Percentiles rank a stretch among this genome's conserved stretches.
phyloP scores from a whole-genome alignment of 1,139 yeast species.

The Schwanniomyces etchellsii region DNA sequence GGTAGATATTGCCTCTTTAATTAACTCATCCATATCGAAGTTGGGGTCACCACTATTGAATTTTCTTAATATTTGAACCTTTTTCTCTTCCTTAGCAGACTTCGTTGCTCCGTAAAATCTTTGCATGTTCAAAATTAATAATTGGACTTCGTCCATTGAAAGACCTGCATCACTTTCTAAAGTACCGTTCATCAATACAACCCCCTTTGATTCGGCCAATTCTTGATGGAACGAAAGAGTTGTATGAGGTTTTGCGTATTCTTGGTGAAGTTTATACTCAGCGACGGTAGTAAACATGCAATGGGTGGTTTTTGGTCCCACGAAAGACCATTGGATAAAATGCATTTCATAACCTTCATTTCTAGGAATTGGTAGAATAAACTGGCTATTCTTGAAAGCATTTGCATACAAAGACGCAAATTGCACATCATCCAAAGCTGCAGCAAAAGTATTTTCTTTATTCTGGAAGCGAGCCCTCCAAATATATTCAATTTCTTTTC shows the following conservation, averaged over 20 bases:
- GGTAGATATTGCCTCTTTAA: not conserved
- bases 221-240: slow-evolving; percentile 86
- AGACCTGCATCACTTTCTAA: slow-evolving; percentile 69
- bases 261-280: slow-evolving; percentile 86
- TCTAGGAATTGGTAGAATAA: slow-evolving; percentile 66
- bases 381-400: slow-evolving; percentile 72
- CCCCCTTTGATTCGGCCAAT: slow-evolving; percentile 50
- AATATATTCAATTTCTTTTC: slow-evolving; percentile 66
- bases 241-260: slow-evolving; percentile 93
- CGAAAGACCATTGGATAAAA: slow-evolving; percentile 90
- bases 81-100: slow-evolving; percentile 29
- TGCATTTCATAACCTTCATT: slow-evolving; percentile 72
- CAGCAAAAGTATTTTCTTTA: slow-evolving; percentile 58
- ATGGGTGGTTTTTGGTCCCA: slow-evolving; percentile 79
- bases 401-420: slow-evolving; percentile 57
- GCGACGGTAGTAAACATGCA: slow-evolving; percentile 89
- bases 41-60: slow-evolving; percentile 65
- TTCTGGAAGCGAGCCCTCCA: slow-evolving; percentile 86
- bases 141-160: slow-evolving; percentile 67
- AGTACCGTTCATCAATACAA: slow-evolving; percentile 84
- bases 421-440: slow-evolving; percentile 51
- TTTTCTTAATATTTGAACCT: slow-evolving; percentile 31
- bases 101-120: slow-evolving; percentile 80
- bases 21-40: slow-evolving; percentile 60
- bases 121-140: slow-evolving; percentile 74